A percentile compares a stretch with the other conserved stretches of the same genome.
Evolutionary conservation across 129 eudicot genomes (phyloP).

Genomic region (Artemisia annua): DNA sequence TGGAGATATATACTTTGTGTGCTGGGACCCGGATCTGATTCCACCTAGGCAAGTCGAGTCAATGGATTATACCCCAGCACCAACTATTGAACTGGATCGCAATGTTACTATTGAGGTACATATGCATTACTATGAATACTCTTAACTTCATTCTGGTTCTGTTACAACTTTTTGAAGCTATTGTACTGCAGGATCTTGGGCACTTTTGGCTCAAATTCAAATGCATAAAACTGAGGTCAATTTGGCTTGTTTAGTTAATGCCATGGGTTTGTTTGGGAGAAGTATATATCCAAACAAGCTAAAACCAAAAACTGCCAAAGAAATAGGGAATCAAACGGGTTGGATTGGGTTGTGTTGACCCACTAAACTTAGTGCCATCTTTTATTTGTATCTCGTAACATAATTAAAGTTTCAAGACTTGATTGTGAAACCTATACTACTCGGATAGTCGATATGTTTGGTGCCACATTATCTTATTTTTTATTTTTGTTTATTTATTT

Average conservation of each 20-base stretch:
- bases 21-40: constrained; percentile 75
- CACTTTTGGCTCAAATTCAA: background rate
- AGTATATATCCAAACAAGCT: too few species aligned
- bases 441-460: too few species aligned
- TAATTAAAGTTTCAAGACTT: too few species aligned
- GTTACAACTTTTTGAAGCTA: background rate
- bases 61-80: constrained; percentile 74
- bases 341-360: background rate
- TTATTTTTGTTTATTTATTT: too few species aligned
- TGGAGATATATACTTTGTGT: constrained; percentile 85
- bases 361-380: too few species aligned
- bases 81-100: constrained; percentile 45
- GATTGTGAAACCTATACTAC: too few species aligned
- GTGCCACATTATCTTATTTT: background rate
- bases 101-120: constrained; percentile 82
- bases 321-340: background rate
- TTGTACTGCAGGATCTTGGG: background rate
- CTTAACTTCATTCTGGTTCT: background rate
- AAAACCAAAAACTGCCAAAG: too few species aligned
- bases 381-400: too few species aligned
- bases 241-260: background rate
- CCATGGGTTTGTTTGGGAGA: too few species aligned
- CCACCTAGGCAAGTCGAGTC: constrained; percentile 55
- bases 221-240: background rate
- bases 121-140: background rate